Conservation (phyloP, 2,329 filamentous ascomycete genomes). For the Aureobasidium sp. region DNA sequence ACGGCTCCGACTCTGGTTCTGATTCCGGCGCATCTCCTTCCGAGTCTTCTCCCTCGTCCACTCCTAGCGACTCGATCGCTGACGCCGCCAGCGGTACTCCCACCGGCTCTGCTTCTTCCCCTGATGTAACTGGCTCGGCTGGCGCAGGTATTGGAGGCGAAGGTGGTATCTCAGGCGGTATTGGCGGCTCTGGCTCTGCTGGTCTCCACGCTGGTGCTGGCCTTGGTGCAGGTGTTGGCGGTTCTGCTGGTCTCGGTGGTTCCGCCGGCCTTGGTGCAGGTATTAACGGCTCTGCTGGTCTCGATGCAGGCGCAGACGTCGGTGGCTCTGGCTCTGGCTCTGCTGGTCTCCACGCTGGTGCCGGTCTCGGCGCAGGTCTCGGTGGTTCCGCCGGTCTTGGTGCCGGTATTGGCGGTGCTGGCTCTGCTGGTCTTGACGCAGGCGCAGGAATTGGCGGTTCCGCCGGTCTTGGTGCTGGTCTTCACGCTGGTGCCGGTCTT, state of each 20-base stretch:
- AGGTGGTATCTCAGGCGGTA: background rate
- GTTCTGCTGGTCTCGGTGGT: conserved; percentile 34
- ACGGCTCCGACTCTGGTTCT: background rate
- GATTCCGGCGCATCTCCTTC: background rate
- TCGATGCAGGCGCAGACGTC: conserved; percentile 28
- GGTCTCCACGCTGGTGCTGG: conserved; percentile 22
- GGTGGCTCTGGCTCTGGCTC: conserved; percentile 23
- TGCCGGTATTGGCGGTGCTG: conserved; percentile 12
- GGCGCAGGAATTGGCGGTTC: conserved; percentile 16
- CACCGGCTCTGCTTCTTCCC: conserved; percentile 27
- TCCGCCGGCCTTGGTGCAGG: conserved; percentile 20
- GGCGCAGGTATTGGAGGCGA: background rate
- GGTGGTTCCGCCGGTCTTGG: too few species aligned
- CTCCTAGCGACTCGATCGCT: conserved; percentile 22
- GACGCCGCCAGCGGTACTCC: conserved; percentile 35
- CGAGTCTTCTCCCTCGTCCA: background rate
- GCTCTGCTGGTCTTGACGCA: conserved; percentile 23
- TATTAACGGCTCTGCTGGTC: conserved; percentile 12
- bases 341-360: background rate
- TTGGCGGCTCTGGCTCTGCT: conserved; percentile 21
- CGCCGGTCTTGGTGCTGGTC: background rate
- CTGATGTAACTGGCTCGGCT: conserved; percentile 21
- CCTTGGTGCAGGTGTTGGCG: conserved; percentile 25
- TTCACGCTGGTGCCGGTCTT: background rate
- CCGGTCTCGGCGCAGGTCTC: background rate